phyloP scores from a whole-genome alignment of 371 early-diverging fungal genomes.

The Mucor mucedo region DNA sequence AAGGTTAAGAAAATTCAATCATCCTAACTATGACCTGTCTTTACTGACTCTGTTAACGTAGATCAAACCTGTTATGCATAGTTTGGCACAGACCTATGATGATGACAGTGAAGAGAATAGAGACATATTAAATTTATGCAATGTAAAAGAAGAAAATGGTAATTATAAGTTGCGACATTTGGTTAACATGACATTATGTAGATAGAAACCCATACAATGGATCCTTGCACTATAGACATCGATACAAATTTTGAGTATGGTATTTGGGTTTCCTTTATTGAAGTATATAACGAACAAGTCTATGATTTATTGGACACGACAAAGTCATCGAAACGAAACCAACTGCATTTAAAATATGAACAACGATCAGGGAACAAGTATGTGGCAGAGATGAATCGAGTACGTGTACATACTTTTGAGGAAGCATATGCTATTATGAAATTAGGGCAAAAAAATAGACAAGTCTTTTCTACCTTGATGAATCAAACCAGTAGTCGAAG shows the following conservation, averaged over 20 bases:
- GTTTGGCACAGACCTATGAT: constrained; percentile 40
- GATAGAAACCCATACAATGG: neutral
- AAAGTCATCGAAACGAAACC: constrained; percentile 39
- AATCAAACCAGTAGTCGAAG: constrained; percentile 70
- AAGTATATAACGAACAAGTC: constrained; percentile 85
- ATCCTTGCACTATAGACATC: constrained; percentile 15
- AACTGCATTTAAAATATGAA: constrained; percentile 64
- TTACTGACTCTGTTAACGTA: neutral
- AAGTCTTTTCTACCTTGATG: constrained; percentile 65
- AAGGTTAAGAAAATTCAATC: constrained; percentile 27
- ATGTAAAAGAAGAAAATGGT: constrained; percentile 1
- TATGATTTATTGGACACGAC: constrained; percentile 73
- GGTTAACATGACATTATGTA: neutral
- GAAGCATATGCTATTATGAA: constrained; percentile 65
- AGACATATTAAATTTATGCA: constrained; percentile 29
- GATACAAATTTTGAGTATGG: constrained; percentile 66
- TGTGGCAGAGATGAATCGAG: constrained; percentile 55
- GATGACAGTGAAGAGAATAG: constrained; percentile 42
- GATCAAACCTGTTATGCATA: constrained; percentile 54
- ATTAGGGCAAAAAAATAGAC: constrained; percentile 66
- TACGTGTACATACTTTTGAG: constrained; percentile 58
- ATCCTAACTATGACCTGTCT: neutral
- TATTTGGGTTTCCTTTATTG: constrained; percentile 77
- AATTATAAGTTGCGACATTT: no score
- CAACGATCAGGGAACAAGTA: constrained; percentile 60